Evolutionary conservation across 768 basidiomycete species (phyloP).

Genomic region (Paxillus ammoniavirescens): DNA sequence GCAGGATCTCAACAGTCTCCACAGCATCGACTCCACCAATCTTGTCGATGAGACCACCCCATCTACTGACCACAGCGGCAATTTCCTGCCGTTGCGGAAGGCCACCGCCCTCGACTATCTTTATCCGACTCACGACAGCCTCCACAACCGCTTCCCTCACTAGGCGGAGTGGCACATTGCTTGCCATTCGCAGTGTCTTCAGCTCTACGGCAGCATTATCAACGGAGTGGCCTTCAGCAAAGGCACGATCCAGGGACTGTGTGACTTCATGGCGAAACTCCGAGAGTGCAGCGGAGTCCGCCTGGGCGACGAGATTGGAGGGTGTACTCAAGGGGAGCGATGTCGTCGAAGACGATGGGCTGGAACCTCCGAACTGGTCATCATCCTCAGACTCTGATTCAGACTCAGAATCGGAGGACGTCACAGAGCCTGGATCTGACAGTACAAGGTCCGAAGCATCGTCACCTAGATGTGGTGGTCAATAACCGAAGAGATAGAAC

Average conservation of each 20-base stretch:
- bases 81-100: constrained; percentile 65
- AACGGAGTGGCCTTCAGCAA: constrained; percentile 86
- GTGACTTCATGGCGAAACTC: constrained; percentile 78
- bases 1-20: constrained; percentile 75
- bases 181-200: constrained; percentile 95
- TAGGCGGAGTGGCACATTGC: constrained; percentile 83
- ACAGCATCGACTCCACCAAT: constrained; percentile 84
- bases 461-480: constrained; percentile 43
- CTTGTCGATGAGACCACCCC: constrained; percentile 79
- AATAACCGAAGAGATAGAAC: not conserved
- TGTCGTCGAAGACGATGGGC: constrained; percentile 45
- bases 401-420: constrained; percentile 48
- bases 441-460: constrained; percentile 58
- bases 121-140: constrained; percentile 75
- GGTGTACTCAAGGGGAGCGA: constrained; percentile 43
- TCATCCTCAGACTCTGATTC: constrained; percentile 40
- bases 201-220: constrained; percentile 94
- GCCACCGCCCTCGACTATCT: constrained; percentile 55
- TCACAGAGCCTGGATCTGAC: constrained; percentile 57
- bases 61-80: constrained; percentile 59
- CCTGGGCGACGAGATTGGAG: constrained; percentile 36
- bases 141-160: constrained; percentile 87
- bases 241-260: constrained; percentile 90
- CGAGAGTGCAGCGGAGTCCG: constrained; percentile 46
- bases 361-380: constrained; percentile 35